Evolutionary conservation across 768 basidiomycete genomes (phyloP).

Genomic region (Calvatia gigantea): DNA sequence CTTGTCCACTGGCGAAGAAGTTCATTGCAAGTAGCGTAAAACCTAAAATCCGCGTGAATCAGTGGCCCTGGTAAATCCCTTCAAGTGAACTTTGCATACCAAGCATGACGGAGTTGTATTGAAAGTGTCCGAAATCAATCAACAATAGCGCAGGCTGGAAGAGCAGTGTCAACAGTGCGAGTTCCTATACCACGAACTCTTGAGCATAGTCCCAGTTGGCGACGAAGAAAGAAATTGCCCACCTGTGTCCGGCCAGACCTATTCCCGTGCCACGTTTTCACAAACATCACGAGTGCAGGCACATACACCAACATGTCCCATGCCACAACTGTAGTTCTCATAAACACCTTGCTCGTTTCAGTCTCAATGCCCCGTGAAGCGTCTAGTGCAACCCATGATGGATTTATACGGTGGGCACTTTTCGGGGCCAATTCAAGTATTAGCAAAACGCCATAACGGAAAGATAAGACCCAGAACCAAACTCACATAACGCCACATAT

Average conservation of each 20-base stretch:
- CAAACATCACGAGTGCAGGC: constrained; percentile 68
- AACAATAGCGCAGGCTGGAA: constrained; percentile 82
- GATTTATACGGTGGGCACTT: constrained; percentile 38
- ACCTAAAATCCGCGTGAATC: constrained; percentile 37
- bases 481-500: constrained; percentile 73
- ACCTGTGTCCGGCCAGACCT: constrained; percentile 82
- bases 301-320: constrained; percentile 74
- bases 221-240: constrained; percentile 15
- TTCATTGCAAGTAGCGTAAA: constrained; percentile 67
- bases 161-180: constrained; percentile 67
- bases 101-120: constrained; percentile 94
- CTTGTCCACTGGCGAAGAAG: constrained; percentile 64
- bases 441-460: background rate
- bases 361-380: constrained; percentile 72
- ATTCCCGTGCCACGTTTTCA: constrained; percentile 58
- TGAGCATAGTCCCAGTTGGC: constrained; percentile 8
- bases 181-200: constrained; percentile 39
- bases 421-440: background rate
- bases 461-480: background rate
- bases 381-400: constrained; percentile 69
- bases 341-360: constrained; percentile 62
- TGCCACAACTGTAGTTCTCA: constrained; percentile 73
- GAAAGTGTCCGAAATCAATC: constrained; percentile 92
- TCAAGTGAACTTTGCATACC: constrained; percentile 38
- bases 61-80: background rate